Base-by-base conservation (phyloP, 1,139 yeast genomes). In the Nakaseomyces uthaithaninus region DNA sequence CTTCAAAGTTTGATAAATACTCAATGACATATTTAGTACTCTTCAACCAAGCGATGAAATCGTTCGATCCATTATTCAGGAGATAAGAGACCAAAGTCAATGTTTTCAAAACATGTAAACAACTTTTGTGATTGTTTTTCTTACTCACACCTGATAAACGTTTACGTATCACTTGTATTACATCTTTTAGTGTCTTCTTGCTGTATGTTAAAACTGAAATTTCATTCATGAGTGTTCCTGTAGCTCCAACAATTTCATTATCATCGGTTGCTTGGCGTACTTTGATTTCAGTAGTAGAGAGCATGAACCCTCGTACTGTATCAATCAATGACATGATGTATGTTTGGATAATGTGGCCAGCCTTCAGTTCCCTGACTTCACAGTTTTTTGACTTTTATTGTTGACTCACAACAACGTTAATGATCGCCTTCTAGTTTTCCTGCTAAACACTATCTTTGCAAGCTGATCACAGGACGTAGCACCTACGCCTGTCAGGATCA, bases 181-280 rank as follows among this genome's bases (percentile, higher is more conserved):
- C 54, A 37, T 59, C 63, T 31, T 51, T 51, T 24, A 57, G 37
- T 2, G 62, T 56, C 45, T 53, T 56, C 15, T 54, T 47, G 42
- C 55, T 56, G 35, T 57, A 59, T 2, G 62, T 59, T 26, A 59
- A 41, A 2, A 57, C 55, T n/a, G 60, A 54, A 7, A 59, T 53
- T 41, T 59, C 62, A 44, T 52, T 57, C 62, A 59, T 59, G 27
- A 58, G 41, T 4, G 63, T 49, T 10, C 59, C 60, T 3, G 58
- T 57, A 6, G 59, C 57, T 23, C 61, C 60, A 16, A 45, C 40
- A 14, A 36, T 43, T 36, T 56, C 62, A 41, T 52, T 47, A 19
- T 57, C 62, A 47, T 57, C 57, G 5, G 62, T 59, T 4, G 59
- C 60, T 18, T 50, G 51, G 41, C 43, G 52, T 8, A 55, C 57